Base-by-base conservation (phyloP, 176 grass and related monocot genomes). In the Phoenix roebelenii region DNA sequence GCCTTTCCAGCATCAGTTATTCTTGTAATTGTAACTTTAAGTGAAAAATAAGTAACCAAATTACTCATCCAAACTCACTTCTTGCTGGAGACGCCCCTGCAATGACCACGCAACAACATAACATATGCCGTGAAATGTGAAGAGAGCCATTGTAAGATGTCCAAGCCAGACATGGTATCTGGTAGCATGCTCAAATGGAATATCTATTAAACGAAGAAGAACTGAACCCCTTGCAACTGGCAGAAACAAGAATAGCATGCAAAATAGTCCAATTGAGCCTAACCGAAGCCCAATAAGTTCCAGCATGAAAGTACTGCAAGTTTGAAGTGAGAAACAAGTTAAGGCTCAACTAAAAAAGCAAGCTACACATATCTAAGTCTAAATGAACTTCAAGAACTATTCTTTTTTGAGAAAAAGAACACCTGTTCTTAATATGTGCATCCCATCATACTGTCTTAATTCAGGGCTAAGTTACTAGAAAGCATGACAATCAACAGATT, bases 111-210 rank as follows among this genome's bases (percentile, higher is more conserved):
- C 18, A 22, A 77, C 59, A 26, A 88, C 69, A 73, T 72, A 97
- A 50, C 17, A 78, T 23, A 85, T 64, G 52, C 93, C 93, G 73
- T 97, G 93, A 52, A 97, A 67, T 49, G 93, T 97, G 69, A 97
- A 97, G 15, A 91, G 64, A 74, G 74, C 52, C 93, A 97, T 97
- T 16, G 93, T 97, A 51, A 97, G 93, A 76, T 97, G 93, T 57
- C 93, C 93, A n/a, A 97, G 67, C 93, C 93, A 97, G 49, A 97
- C 81, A 49, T 91, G 93, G 74, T 97, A 97, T 85, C 84, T 84
- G 17, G 93, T 97, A 55, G 84, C 93, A 78, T 97, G 93, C 81
- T 97, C 87, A 67, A 97, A 97, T 57, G 92, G 92, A 73, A 91
- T 91, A 44, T 97, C 92, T 5, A 97, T 83, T 63, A 97, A 71